Base-by-base conservation (phyloP, 306 rosid genomes). In the Alnus glutinosa region DNA sequence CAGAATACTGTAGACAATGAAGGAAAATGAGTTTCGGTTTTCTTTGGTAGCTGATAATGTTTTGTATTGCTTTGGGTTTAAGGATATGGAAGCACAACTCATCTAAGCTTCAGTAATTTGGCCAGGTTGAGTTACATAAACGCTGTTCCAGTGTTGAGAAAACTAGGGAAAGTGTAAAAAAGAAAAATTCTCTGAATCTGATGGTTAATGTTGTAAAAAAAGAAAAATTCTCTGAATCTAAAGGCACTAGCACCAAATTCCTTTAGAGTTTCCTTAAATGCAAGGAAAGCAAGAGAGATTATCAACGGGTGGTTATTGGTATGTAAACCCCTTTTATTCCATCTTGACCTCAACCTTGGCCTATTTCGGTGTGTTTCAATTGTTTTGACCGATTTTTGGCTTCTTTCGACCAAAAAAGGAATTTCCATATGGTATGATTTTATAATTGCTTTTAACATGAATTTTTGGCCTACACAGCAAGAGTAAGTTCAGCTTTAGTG, bases 111-210 rank as follows among this genome's bases (percentile, higher is more conserved):
- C 55, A 73, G 69, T 42, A 63, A 39, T 28, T 37, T 39, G 23
- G 50, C 72, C n/a, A 42, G 4, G 58, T 58, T 19, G 19, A 14
- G 76, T 32, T 81, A 37, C 46, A 34, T 63, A 42, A 64, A 79
- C 76, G 75, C 61, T 74, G 66, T 23, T 59, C 14, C 69, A 61
- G 34, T 72, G 83, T 51, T 9, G 63, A 63, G 77, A 61, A 64
- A 75, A 72, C 37, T 75, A 59, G 58, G 54, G 72, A 64, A 75
- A 78, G 55, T 66, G 30, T 19, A 23, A 28, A 19, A 57, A 54
- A 58, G 9, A 10, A 54, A 58, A n/a, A 5, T 9, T 55, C 70
- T 61, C 7, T 14, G 46, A 9, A 77, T 48, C 46, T 67, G 10
- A 4, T 11, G 13, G 37, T 37, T 64, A 64, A 64, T 16, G 28